Base-by-base conservation (phyloP, 768 basidiomycete genomes). In the Panus rudis region DNA sequence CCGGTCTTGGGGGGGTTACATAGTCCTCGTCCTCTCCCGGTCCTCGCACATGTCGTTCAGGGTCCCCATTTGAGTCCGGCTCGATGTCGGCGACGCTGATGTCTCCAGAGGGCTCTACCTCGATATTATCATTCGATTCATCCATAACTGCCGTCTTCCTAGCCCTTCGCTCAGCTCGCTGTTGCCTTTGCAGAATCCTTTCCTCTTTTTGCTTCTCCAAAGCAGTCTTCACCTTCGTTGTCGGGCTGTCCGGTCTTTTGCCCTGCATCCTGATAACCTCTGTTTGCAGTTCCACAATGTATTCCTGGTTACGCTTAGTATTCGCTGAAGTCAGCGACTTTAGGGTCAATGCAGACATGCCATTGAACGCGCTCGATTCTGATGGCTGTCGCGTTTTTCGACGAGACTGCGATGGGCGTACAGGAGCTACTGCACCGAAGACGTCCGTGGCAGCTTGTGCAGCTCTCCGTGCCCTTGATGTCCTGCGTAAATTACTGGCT, bases 1-100 rank as follows among this genome's bases (percentile, higher is more conserved):
- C 63, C 26, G 65, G 62, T 51, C 65, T 65, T 34, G 72, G 66
- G 3, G 86, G 85, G 10, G 83, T 84, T 53, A 73, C 71, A 51
- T 87, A 88, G 46, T 87, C 86, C 52, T 82, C 87, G 21, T 88
- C 85, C 20, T 92, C 88, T 2, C 88, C 89, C 4, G 87, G 75
- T 2, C 80, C 88, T 53, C 79, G 66, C 41, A 59, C 63, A 63
- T 88, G 84, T 20, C 39, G 39, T 5, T 21, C 34, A 30, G 11
- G 26, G 22, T 33, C 48, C 50, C 38, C 59, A 43, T 62, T 63
- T 8, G 52, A 60, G 38, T 66, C 66, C 3, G 49, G 47, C 35
- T 55, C 55, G 6, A 49, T 27, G 17, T 31, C 48, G 25, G 43
- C 37, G 30, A 42, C 41, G 41, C 53, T 52, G 35, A 47, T 31